phyloP scores from a whole-genome alignment of 2,329 filamentous ascomycete species.

The Fusarium mangiferae region DNA sequence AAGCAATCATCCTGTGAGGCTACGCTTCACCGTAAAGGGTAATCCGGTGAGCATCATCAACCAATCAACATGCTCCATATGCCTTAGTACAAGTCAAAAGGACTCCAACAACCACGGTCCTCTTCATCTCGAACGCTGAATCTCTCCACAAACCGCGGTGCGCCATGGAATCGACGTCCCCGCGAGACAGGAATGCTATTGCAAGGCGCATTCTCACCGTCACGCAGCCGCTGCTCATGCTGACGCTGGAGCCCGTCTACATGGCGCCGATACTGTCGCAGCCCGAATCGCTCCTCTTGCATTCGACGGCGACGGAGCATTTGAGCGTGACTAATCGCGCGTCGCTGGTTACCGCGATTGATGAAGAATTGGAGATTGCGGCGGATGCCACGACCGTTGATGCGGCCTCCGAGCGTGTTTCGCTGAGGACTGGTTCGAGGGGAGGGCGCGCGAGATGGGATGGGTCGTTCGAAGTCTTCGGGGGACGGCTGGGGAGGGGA shows the following conservation, averaged over 20 bases:
- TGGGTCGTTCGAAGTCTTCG: background rate
- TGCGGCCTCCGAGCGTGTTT: fast-evolving
- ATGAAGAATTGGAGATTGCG: background rate
- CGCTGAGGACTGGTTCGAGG: background rate
- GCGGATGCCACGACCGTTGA: background rate
- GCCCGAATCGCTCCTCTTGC: background rate
- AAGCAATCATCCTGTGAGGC: background rate
- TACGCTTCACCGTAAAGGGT: background rate
- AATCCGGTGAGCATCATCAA: fast-evolving
- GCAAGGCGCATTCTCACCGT: background rate
- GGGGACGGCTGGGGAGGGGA: background rate
- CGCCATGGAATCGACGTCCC: background rate
- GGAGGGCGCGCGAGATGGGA: background rate
- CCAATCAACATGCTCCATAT: background rate
- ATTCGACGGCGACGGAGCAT: background rate
- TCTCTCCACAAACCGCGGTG: background rate
- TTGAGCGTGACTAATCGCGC: background rate
- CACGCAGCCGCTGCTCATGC: background rate
- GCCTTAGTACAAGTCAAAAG: background rate
- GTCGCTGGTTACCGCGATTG: background rate
- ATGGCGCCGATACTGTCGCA: background rate
- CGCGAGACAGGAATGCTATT: background rate
- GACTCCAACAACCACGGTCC: fast-evolving
- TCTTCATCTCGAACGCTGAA: background rate
- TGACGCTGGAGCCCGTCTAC: fast-evolving